Evolutionary conservation across 106 monocot genomes (phyloP).

Genomic region (Dendrobium nobile): DNA sequence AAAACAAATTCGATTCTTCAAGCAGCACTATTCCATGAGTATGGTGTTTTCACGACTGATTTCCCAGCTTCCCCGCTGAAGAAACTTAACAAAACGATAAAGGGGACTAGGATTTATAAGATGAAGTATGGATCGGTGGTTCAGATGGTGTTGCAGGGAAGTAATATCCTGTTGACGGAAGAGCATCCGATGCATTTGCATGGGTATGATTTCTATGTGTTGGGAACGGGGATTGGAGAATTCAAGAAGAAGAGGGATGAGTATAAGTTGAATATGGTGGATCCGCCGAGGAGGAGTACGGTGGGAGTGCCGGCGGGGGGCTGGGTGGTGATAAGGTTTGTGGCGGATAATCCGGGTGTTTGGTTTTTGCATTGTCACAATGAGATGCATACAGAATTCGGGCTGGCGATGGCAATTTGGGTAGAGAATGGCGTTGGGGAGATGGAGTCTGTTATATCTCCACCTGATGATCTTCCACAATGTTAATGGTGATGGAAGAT

Average conservation of each 20-base stretch:
- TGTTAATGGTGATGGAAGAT: conserved; percentile 16
- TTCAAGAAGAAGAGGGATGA: conserved; percentile 39
- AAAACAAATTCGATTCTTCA: conserved; percentile 32
- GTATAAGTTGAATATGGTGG: conserved; percentile 41
- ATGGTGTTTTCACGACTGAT: conserved; percentile 43
- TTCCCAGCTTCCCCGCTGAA: conserved; percentile 38
- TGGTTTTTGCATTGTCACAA: conserved; percentile 68
- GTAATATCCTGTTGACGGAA: conserved; percentile 37
- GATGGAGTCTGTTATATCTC: conserved; percentile 24
- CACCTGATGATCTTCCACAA: conserved; percentile 37
- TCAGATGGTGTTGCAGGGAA: conserved; percentile 51
- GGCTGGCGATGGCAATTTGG: conserved; percentile 53
- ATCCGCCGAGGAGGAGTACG: conserved; percentile 55
- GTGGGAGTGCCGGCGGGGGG: conserved; percentile 48
- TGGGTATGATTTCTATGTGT: conserved; percentile 56
- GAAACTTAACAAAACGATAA: conserved; percentile 35
- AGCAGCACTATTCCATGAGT: conserved; percentile 21
- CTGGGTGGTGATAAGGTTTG: conserved; percentile 60
- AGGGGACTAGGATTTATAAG: conserved; percentile 38
- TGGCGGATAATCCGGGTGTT: conserved; percentile 60
- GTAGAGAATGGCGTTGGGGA: conserved; percentile 51
- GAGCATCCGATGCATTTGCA: conserved; percentile 67
- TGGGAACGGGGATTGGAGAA: conserved; percentile 53
- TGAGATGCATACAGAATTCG: conserved; percentile 55
- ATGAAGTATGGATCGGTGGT: conserved; percentile 46